These are phyloP conservation scores for Homolaphlyctis polyrhiza DNA, from an alignment of 371 early-diverging fungal genomes.

Conservation along the genomic window DNA sequence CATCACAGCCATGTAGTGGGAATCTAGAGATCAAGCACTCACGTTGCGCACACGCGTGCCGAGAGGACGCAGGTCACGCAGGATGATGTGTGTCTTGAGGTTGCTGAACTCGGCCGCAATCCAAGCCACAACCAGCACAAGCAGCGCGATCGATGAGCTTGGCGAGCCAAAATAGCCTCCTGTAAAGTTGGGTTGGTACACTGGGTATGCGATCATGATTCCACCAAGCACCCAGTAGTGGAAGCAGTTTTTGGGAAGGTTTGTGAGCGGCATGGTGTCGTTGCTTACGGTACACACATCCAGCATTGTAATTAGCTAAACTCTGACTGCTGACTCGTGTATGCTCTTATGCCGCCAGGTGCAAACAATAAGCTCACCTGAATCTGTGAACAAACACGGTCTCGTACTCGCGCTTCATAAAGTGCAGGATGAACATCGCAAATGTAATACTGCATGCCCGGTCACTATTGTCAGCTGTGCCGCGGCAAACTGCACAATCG, in stretches of 20 bases:
- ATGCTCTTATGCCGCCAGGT: neutral
- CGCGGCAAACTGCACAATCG: too few species aligned
- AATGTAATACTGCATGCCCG: constrained; percentile 49
- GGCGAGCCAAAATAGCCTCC: constrained; percentile 11
- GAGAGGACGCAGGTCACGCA: constrained; percentile 88
- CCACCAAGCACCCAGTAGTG: constrained; percentile 95
- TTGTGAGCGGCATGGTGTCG: constrained; percentile 90
- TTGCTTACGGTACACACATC: constrained; percentile 23
- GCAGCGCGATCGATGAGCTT: constrained; percentile 43
- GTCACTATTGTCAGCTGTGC: too few species aligned
- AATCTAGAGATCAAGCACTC: neutral
- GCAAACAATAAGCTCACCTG: constrained; percentile 30
- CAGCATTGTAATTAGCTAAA: neutral
- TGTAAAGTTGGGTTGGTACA: constrained; percentile 25
- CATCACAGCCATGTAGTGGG: neutral
- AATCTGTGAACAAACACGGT: constrained; percentile 92
- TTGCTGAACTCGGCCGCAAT: constrained; percentile 76
- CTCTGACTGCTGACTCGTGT: neutral
- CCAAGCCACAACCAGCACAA: constrained; percentile 61
- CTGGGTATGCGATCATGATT: constrained; percentile 76
- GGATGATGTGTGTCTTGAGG: constrained; percentile 73
- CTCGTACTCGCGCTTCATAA: constrained; percentile 89
- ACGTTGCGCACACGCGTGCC: constrained; percentile 77
- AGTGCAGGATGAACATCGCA: constrained; percentile 74
- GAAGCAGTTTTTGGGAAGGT: constrained; percentile 91